These are phyloP conservation scores for Hypholoma sublateritium DNA, from an alignment of 768 basidiomycete species.

Conservation along the genomic window DNA sequence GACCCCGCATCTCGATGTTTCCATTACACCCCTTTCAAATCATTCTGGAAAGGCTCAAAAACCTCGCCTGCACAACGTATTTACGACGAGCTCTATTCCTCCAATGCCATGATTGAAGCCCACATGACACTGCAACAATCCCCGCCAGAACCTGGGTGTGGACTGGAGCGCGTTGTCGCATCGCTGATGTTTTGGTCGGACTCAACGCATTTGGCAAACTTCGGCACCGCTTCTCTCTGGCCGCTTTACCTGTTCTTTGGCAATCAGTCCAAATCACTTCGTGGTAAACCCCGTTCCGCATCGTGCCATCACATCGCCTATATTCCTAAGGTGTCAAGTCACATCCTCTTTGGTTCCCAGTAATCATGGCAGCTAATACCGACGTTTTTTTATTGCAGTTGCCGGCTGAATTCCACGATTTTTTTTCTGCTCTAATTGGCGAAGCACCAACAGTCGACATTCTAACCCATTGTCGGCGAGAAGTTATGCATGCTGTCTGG, in stretches of 20 bases:
- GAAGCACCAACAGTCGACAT: conserved; percentile 3
- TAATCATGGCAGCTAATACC: not conserved
- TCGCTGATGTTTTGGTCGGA: not conserved
- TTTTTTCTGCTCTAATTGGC: conserved; percentile 4
- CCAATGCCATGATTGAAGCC: no score
- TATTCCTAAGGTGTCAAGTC: conserved; percentile 27
- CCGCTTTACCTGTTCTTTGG: conserved; percentile 32
- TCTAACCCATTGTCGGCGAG: conserved; percentile 18
- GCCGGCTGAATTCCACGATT: conserved; percentile 15
- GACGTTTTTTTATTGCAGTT: not conserved
- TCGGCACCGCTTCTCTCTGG: conserved; percentile 36
- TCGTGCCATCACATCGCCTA: conserved; percentile 36
- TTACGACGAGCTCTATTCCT: no score
- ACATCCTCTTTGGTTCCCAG: not conserved
- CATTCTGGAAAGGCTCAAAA: conserved; percentile 19
- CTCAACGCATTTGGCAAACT: conserved; percentile 17
- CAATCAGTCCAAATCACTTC: conserved; percentile 31
- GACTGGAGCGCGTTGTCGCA: conserved; percentile 10
- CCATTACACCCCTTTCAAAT: conserved; percentile 27
- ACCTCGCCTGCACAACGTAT: not conserved
- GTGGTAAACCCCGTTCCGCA: conserved; percentile 23
- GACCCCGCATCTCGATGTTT: conserved; percentile 6
- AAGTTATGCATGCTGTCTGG: conserved; percentile 31
- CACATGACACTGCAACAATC: no score
- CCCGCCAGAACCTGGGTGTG: not conserved